A percentile compares a stretch with the other conserved stretches of the same genome.
Evolutionary conservation across 2,329 filamentous ascomycete species (phyloP).

Genomic region (Fusarium sp.): DNA sequence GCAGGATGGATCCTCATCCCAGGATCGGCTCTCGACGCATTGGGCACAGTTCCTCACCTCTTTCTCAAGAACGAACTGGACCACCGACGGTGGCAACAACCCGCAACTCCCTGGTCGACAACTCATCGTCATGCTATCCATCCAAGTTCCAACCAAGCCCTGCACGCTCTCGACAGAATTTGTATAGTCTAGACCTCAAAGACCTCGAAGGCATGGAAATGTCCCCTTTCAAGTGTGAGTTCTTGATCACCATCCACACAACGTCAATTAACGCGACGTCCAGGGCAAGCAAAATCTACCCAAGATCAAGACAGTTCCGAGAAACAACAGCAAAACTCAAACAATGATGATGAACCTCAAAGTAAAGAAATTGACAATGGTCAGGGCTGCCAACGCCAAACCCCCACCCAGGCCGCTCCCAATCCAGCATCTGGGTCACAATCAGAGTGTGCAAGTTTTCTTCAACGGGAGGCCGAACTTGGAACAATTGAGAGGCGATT

Average conservation of each 20-base stretch:
- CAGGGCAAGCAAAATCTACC: slow-evolving; percentile 21
- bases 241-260: too few species aligned
- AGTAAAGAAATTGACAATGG: neutral
- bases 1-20: neutral
- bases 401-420: neutral
- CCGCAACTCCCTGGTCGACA: slow-evolving; percentile 35
- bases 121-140: slow-evolving; percentile 50
- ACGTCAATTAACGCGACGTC: neutral
- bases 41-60: neutral
- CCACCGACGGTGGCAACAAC: slow-evolving; percentile 25
- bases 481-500: slow-evolving; percentile 57
- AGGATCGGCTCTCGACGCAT: neutral
- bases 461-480: slow-evolving; percentile 54
- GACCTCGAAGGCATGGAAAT: slow-evolving; percentile 52
- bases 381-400: neutral
- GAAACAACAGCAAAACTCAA: neutral
- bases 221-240: slow-evolving; percentile 51
- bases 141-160: slow-evolving; percentile 51
- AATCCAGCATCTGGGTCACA: slow-evolving; percentile 29
- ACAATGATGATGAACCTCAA: neutral
- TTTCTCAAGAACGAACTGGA: slow-evolving; percentile 11
- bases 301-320: slow-evolving; percentile 43
- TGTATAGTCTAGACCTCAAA: slow-evolving; percentile 46
- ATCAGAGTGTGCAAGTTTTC: slow-evolving; percentile 54
- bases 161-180: slow-evolving; percentile 39